phyloP scores from a whole-genome alignment of 257 asterid species.

The Nicotiana tomentosiformis region DNA sequence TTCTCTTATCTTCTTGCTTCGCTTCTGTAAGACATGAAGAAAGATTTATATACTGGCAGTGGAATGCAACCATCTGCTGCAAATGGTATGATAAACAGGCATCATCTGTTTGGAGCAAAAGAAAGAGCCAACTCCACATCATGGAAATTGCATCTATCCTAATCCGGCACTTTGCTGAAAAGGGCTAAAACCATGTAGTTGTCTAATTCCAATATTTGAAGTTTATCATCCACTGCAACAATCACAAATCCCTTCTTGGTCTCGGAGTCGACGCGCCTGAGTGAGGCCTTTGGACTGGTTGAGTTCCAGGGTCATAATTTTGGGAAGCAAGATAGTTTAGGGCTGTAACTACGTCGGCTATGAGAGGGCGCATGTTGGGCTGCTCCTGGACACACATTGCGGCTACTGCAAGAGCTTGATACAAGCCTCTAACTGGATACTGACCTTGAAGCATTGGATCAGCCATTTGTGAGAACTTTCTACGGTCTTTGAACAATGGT shows the following conservation, averaged over 20 bases:
- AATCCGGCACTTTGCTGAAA: neutral
- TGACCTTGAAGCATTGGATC: constrained; percentile 49
- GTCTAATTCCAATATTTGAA: neutral
- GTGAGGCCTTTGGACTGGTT: constrained; percentile 35
- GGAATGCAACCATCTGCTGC: neutral
- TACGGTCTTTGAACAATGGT: constrained; percentile 49
- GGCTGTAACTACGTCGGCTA: constrained; percentile 67
- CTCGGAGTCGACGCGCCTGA: constrained; percentile 52
- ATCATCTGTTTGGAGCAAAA: neutral
- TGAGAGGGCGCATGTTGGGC: constrained; percentile 56
- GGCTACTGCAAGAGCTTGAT: constrained; percentile 55
- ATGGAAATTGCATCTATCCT: neutral
- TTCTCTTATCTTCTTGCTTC: neutral
- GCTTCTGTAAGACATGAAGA: neutral
- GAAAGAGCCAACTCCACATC: neutral
- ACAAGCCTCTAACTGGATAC: constrained; percentile 42
- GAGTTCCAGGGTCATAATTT: constrained; percentile 41
- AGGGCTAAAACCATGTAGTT: neutral
- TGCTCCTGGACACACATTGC: constrained; percentile 65
- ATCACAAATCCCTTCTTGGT: constrained; percentile 32
- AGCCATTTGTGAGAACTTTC: constrained; percentile 53
- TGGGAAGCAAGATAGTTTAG: constrained; percentile 57
- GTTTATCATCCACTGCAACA: neutral
- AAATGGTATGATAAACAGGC: neutral
- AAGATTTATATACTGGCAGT: neutral